Evolutionary conservation across 2,329 filamentous ascomycete genomes (phyloP), one percentile per base, ranked within the genome.

Genomic region (Penicillium crustosum): DNA sequence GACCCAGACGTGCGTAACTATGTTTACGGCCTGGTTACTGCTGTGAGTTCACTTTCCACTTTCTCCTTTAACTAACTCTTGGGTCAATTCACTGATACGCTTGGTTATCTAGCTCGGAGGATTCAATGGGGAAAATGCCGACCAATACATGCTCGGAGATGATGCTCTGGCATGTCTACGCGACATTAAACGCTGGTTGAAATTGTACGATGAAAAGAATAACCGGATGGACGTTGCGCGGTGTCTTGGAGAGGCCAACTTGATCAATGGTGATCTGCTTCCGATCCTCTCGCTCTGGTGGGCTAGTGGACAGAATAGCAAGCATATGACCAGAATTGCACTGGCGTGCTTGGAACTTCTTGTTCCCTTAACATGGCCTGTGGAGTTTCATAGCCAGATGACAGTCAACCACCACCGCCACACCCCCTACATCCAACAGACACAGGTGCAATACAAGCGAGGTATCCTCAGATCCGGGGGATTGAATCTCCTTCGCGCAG

Each of bases 151-250:
- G 43, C 86, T 97, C 36, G 94, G 94, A 75, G 93, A 97, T 75
- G 93, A 97, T 72, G 93, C 93, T 13, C 81, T 96, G 59, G 90
- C 94, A 57, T 94, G 93, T 70, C 81, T 99, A 57, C 92, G 93
- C 61, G 94, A 99, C 77, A 83, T 99, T 54, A 93, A 94, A 72
- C 89, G 89, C 84, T 99, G 94, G 94, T 83, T 99, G 65, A 92
- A 91, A 66, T 86, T 96, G 62, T 94, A 94, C 81, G 93, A 97
- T 74, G 90, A 96, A 72, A 95, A 95, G 73, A 86, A 89, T 63
- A 95, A 96, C 72, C 89, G 93, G 65, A 89, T 96, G 82, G 94
- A 99, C 72, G 94, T 99, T 59, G 93, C 93, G 60, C 85, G 94
- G 77, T 97, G 92, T 73, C 82, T 97, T 65, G 88, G 91, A 70